Evolutionary conservation across 1,284 basidiomycete genomes (phyloP).

Genomic region (Cutaneotrichosporon spelunceum): DNA sequence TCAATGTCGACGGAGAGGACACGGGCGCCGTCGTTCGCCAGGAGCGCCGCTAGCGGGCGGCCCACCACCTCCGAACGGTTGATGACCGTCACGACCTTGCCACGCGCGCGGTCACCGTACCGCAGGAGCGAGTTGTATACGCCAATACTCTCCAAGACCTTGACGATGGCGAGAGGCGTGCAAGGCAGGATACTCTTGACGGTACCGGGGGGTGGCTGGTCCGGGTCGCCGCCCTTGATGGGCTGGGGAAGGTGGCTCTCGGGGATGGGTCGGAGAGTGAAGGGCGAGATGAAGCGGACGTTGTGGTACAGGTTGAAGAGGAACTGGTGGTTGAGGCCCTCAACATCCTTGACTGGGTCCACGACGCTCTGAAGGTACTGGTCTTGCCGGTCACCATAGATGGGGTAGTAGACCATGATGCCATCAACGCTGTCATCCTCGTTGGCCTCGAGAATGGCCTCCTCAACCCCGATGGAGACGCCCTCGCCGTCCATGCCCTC

Average conservation of each 20-base stretch:
- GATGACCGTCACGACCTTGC: conserved; percentile 35
- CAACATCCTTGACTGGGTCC: conserved; percentile 93
- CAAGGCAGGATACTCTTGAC: conserved; percentile 78
- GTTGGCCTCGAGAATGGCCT: conserved; percentile 91
- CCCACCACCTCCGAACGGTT: conserved; percentile 74
- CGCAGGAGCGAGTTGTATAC: conserved; percentile 89
- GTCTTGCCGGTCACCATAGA: conserved; percentile 75
- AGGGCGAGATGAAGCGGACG: conserved; percentile 61
- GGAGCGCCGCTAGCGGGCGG: conserved; percentile 80
- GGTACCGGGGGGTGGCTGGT: conserved; percentile 60
- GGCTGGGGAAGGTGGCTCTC: conserved; percentile 38
- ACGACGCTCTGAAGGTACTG: conserved; percentile 81
- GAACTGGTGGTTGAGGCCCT: conserved; percentile 93
- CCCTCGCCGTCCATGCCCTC: conserved; percentile 51
- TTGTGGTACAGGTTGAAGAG: conserved; percentile 97
- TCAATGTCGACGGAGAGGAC: conserved; percentile 91
- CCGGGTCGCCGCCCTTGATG: conserved; percentile 24
- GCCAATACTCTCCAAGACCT: conserved; percentile 82
- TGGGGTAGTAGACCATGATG: conserved; percentile 98
- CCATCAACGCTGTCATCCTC: conserved; percentile 81
- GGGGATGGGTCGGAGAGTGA: conserved; percentile 49
- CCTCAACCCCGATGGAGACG: conserved; percentile 75
- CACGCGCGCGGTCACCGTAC: conserved; percentile 88
- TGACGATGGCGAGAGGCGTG: conserved; percentile 93
- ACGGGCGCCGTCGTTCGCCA: conserved; percentile 87